Base-by-base conservation (phyloP, 129 eudicot genomes). In the Sambucus nigra region DNA sequence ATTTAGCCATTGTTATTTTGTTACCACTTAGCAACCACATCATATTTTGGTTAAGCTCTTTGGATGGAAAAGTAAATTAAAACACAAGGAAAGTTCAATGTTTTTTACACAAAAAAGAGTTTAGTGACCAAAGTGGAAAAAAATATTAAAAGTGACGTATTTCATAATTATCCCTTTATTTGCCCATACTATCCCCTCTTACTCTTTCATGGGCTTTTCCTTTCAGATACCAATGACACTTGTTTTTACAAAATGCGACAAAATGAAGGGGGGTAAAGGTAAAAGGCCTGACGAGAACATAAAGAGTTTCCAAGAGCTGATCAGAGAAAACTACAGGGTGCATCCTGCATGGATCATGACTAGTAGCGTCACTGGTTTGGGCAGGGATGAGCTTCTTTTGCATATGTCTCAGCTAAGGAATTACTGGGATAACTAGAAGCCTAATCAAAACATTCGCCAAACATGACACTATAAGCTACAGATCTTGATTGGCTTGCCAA, bases 261-360 rank as follows among this genome's bases (percentile, higher is more conserved):
- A 91, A 76, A 14, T 50, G 74, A 91, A 91, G 74, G 74, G 70
- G 32, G 72, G 76, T 24, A 91, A 81, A 63, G 98, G 89, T 25
- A 73, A 47, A 60, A 73, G 94, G 39, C 95, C 94, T 7, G 95
- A 81, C 46, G 98, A 91, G 46, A 85, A 91, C 59, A 91, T 91
- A 19, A 64, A 68, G 59, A 78, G 57, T 59, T 85, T 91, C 18
- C 95, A 76, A 49, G 80, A 79, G 47, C 53, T 85, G 75, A 71
- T 91, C 31, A 69, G 67, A 54, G 73, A 81, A 41, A 81, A 55
- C 64, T 85, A 78, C 73, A 65, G 59, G 61, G 61, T 73, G 56
- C 86, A 71, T 53, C 98, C 98, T 52, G 88, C 98, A 33, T 85
- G 98, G 98, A 85, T 91, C 65, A 91, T 91, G 98, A 91, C 95